phyloP scores from a whole-genome alignment of 148 eudicot genomes.

The Amaranthus palmeri region DNA sequence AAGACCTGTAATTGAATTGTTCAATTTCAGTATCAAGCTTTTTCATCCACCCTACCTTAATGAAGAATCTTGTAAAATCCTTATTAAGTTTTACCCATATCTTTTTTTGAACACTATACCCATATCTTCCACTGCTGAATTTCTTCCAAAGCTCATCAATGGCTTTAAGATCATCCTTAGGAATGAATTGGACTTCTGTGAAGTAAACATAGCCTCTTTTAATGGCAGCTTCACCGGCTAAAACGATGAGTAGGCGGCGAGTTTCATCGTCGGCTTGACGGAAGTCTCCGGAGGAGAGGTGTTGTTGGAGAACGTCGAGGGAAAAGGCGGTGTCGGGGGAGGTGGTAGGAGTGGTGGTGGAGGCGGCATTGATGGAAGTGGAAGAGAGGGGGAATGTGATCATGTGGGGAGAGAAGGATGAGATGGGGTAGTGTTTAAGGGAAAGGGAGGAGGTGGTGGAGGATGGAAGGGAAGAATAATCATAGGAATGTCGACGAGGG shows the following conservation, averaged over 20 bases:
- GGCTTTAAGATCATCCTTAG: slow-evolving; percentile 38
- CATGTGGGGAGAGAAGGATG: slow-evolving; percentile 10
- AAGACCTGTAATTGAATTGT: slow-evolving; percentile 78
- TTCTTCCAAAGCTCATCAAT: slow-evolving; percentile 65
- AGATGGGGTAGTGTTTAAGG: slow-evolving; percentile 19
- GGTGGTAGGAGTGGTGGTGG: slow-evolving; percentile 21
- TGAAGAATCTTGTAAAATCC: slow-evolving; percentile 67
- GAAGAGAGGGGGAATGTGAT: slow-evolving; percentile 24
- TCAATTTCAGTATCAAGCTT: slow-evolving; percentile 71
- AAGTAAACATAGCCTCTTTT: slow-evolving; percentile 87
- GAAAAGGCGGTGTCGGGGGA: slow-evolving; percentile 24
- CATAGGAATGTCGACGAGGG: slow-evolving; percentile 47
- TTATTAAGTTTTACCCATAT: slow-evolving; percentile 48
- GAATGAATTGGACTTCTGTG: slow-evolving; percentile 80
- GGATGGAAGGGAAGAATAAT: slow-evolving; percentile 37
- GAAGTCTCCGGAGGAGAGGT: slow-evolving; percentile 46
- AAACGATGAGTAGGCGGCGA: slow-evolving; percentile 73
- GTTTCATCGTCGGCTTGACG: slow-evolving; percentile 87
- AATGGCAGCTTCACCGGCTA: slow-evolving; percentile 68
- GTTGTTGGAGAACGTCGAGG: slow-evolving; percentile 50
- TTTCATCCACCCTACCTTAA: slow-evolving; percentile 93
- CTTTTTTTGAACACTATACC: slow-evolving; percentile 76
- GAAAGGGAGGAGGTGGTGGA: slow-evolving; percentile 23
- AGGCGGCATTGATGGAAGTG: slow-evolving; percentile 26
- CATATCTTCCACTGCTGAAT: slow-evolving; percentile 45